Percentiles rank a stretch among this genome's conserved stretches.
These are phyloP conservation scores for Colletotrichum filicis DNA, from an alignment of 2,329 filamentous ascomycete species.

Conservation along the genomic window DNA sequence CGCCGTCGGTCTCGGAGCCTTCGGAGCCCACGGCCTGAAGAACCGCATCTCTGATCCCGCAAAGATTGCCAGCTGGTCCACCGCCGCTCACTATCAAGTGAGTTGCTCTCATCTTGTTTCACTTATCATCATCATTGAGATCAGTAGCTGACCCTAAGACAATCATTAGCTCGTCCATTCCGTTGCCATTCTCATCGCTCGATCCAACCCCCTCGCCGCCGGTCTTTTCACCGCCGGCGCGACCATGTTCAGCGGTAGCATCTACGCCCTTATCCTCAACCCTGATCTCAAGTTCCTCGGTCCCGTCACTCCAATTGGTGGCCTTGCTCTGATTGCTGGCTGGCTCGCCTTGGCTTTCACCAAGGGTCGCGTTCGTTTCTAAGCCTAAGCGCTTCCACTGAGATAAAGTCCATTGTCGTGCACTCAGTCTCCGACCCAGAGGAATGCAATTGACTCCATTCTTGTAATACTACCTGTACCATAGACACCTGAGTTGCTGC, in stretches of 20 bases:
- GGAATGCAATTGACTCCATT: neutral
- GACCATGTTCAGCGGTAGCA: constrained; percentile 73
- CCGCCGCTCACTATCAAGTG: constrained; percentile 76
- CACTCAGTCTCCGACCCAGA: neutral
- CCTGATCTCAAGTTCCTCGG: constrained; percentile 70
- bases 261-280: constrained; percentile 73
- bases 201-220: constrained; percentile 66
- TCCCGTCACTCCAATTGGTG: constrained; percentile 73
- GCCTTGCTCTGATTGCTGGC: constrained; percentile 71
- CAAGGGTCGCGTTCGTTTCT: constrained; percentile 23
- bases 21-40: constrained; percentile 76
- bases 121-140: neutral
- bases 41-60: constrained; percentile 67
- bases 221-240: constrained; percentile 72
- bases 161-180: constrained; percentile 68
- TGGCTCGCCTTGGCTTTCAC: constrained; percentile 60
- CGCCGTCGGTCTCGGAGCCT: constrained; percentile 71
- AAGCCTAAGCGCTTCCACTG: neutral
- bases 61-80: constrained; percentile 69
- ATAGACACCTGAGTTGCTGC: neutral
- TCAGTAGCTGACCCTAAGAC: neutral
- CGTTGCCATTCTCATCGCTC: constrained; percentile 67
- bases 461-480: neutral
- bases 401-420: neutral
- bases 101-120: constrained; percentile 3